Conservation (phyloP, 768 basidiomycete species). For the Suillus discolor region DNA sequence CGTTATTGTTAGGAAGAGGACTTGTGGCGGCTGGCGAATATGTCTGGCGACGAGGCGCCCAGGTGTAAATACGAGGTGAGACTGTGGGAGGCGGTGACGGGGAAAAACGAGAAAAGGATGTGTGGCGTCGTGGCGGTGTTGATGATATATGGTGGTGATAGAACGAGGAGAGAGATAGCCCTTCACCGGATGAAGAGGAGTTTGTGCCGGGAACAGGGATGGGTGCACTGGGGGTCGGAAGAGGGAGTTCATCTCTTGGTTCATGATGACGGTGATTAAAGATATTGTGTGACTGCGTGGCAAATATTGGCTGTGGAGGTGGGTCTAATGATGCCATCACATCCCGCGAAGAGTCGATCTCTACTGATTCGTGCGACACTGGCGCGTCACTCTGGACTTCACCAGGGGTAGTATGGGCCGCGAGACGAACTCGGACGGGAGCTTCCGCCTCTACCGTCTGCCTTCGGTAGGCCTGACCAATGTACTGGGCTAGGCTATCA, state of each 20-base stretch:
- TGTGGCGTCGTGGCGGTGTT: conserved; percentile 34
- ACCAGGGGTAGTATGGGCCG: conserved; percentile 16
- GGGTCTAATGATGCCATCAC: not conserved
- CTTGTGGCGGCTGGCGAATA: conserved; percentile 39
- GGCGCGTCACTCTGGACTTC: conserved; percentile 13
- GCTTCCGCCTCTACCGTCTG: conserved; percentile 23
- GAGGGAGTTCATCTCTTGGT: conserved; percentile 12
- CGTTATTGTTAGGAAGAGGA: conserved; percentile 59
- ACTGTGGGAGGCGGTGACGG: conserved; percentile 59
- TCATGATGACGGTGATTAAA: conserved; percentile 11
- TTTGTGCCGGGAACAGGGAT: conserved; percentile 30
- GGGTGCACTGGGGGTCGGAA: conserved; percentile 28
- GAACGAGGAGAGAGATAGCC: conserved; percentile 12
- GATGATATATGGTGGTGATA: conserved; percentile 24
- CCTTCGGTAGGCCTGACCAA: conserved; percentile 38
- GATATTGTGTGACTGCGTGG: not conserved
- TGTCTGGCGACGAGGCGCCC: conserved; percentile 41
- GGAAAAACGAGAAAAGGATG: conserved; percentile 22
- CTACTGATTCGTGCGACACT: not conserved
- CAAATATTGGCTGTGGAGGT: not conserved
- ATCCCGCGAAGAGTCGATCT: not conserved
- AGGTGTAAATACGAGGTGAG: conserved; percentile 60
- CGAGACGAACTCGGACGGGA: conserved; percentile 26
- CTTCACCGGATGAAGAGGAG: conserved; percentile 23
- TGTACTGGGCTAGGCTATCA: conserved; percentile 43